These are phyloP conservation scores for Neofusicoccum umdonicola DNA, from an alignment of 2,329 filamentous ascomycete species.

Conservation along the genomic window DNA sequence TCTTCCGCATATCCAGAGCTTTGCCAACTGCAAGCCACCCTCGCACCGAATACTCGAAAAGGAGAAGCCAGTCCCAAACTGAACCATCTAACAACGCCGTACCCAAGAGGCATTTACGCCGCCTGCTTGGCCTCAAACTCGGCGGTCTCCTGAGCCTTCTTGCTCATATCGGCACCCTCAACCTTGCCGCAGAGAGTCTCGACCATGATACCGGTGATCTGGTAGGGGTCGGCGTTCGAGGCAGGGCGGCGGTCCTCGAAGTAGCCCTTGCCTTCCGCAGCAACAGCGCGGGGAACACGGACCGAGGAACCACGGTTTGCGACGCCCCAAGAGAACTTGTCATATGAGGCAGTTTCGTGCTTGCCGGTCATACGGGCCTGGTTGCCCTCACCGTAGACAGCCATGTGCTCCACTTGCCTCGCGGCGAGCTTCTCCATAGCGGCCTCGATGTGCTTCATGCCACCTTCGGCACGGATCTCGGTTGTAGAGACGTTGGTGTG, in stretches of 20 bases:
- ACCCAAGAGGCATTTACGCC: background rate
- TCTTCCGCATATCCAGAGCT: background rate
- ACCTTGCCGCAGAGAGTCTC: conserved; percentile 60
- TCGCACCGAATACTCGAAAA: background rate
- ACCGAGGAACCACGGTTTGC: conserved; percentile 95
- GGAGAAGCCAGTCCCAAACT: background rate
- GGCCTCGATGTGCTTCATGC: conserved; percentile 88
- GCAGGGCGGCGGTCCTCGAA: conserved; percentile 71
- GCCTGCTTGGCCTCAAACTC: conserved; percentile 6
- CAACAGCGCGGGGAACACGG: conserved; percentile 82
- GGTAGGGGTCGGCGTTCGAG: conserved; percentile 84
- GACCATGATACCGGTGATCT: conserved; percentile 77
- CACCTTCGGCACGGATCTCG: conserved; percentile 84
- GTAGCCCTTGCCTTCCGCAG: conserved; percentile 88
- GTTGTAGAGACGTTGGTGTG: conserved; percentile 92
- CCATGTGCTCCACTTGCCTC: conserved; percentile 62
- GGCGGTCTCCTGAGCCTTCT: conserved; percentile 36
- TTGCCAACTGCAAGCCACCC: background rate
- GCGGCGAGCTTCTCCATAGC: conserved; percentile 60
- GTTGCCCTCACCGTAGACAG: conserved; percentile 94
- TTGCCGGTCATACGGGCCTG: conserved; percentile 87
- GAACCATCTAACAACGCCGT: background rate
- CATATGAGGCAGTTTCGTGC: conserved; percentile 92
- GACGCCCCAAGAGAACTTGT: conserved; percentile 89
- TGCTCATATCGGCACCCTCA: conserved; percentile 47